These are phyloP conservation scores for Kwoniella europaea DNA, from an alignment of 768 basidiomycete species.

Conservation along the genomic window DNA sequence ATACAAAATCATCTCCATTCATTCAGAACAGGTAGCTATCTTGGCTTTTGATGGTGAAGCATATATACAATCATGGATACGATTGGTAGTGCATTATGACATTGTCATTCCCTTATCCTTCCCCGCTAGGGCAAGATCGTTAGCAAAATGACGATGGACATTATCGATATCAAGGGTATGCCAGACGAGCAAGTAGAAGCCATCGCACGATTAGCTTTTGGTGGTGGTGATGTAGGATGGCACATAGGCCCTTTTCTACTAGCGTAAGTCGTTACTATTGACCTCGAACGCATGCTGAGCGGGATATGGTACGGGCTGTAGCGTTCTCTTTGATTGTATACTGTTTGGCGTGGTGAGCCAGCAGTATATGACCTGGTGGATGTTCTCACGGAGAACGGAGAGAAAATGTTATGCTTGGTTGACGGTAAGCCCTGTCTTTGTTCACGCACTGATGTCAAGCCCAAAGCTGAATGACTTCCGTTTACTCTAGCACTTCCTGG, in stretches of 20 bases:
- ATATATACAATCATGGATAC: no score
- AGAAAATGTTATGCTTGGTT: neutral
- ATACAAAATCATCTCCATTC: neutral
- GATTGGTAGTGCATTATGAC: no score
- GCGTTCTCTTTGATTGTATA: constrained; percentile 2
- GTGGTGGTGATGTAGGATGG: constrained; percentile 1
- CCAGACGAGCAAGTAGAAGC: constrained; percentile 15
- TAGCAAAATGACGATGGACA: neutral
- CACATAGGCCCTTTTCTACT: constrained; percentile 11
- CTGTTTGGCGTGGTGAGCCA: constrained; percentile 5
- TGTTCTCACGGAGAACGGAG: neutral
- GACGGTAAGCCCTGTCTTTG: constrained; percentile 1
- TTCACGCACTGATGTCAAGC: neutral
- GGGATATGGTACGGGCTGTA: neutral
- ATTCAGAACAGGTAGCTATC: no score
- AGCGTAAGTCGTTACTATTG: neutral
- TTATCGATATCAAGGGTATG: constrained; percentile 12
- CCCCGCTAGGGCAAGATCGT: neutral
- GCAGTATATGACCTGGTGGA: constrained; percentile 21
- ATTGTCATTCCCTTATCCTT: neutral
- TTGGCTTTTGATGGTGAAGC: no score
- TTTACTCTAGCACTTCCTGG: neutral
- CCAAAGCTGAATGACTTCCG: neutral
- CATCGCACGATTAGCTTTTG: constrained; percentile 9
- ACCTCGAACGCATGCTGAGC: neutral